These are phyloP conservation scores for Paramarasmius palmivorus DNA, from an alignment of 1,284 basidiomycete species.

Conservation along the genomic window DNA sequence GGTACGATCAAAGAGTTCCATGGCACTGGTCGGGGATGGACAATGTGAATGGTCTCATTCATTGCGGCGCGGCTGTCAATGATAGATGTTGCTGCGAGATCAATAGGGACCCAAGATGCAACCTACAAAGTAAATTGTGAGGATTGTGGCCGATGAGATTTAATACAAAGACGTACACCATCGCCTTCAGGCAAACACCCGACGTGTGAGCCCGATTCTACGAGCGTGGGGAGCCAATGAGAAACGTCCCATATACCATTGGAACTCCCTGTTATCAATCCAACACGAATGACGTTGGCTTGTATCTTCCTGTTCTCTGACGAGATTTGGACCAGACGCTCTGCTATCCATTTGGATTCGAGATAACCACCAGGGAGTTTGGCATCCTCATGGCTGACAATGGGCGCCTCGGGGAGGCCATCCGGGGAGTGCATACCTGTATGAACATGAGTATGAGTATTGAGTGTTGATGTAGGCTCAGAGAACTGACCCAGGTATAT, in stretches of 20 bases:
- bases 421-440: no score
- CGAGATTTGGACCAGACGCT: slow-evolving; percentile 16
- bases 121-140: slow-evolving; percentile 1
- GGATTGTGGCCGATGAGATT: no score
- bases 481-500: background rate
- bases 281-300: slow-evolving; percentile 17
- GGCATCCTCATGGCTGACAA: background rate
- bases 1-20: slow-evolving; percentile 10
- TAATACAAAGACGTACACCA: slow-evolving; percentile 4
- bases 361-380: slow-evolving; percentile 13
- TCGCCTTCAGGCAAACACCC: slow-evolving; percentile 19
- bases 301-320: slow-evolving; percentile 6
- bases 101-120: slow-evolving; percentile 14
- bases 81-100: slow-evolving; percentile 11
- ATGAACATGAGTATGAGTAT: no score
- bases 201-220: slow-evolving; percentile 14
- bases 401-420: background rate
- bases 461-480: no score
- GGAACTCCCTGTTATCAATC: slow-evolving; percentile 13
- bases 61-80: slow-evolving; percentile 10
- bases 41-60: slow-evolving; percentile 13
- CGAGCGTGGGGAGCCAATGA: slow-evolving; percentile 20
- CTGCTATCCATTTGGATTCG: slow-evolving; percentile 21
- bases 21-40: slow-evolving; percentile 13
- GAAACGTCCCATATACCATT: slow-evolving; percentile 17